These are phyloP conservation scores for Bocquillonia castaneifolia DNA, from an alignment of 441 rosid genomes.

Conservation along the genomic window DNA sequence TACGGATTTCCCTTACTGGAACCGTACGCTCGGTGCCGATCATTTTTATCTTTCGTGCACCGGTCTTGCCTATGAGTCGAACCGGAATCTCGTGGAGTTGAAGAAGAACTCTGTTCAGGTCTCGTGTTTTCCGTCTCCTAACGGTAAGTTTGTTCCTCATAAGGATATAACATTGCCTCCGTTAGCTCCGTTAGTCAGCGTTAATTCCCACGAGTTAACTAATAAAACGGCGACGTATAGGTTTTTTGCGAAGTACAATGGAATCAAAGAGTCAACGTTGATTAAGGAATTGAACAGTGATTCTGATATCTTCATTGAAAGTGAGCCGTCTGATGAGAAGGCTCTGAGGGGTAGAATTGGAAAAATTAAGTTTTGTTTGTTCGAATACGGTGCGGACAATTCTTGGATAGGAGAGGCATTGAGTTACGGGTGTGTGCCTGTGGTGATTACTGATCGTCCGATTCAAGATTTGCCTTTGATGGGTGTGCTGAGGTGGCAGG, in stretches of 20 bases:
- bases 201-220: slow-evolving; percentile 2
- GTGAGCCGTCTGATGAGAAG: slow-evolving; percentile 38
- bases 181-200: background rate
- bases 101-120: slow-evolving; percentile 55
- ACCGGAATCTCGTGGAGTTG: slow-evolving; percentile 48
- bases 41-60: slow-evolving; percentile 46
- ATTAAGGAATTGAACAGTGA: slow-evolving; percentile 25
- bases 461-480: slow-evolving; percentile 50
- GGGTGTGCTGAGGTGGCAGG: slow-evolving; percentile 50
- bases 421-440: slow-evolving; percentile 47
- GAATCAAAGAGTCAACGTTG: slow-evolving; percentile 25
- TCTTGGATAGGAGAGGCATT: slow-evolving; percentile 40
- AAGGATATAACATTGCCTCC: slow-evolving; percentile 53
- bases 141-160: slow-evolving; percentile 44
- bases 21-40: slow-evolving; percentile 61
- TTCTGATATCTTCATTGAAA: slow-evolving; percentile 38
- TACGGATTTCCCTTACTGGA: slow-evolving; percentile 44
- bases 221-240: slow-evolving; percentile 19
- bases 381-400: slow-evolving; percentile 38
- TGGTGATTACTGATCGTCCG: slow-evolving; percentile 50
- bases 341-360: slow-evolving; percentile 25
- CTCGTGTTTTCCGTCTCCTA: slow-evolving; percentile 44
- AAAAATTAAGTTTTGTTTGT: slow-evolving; percentile 41
- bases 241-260: slow-evolving; percentile 30
- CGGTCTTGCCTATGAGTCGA: slow-evolving; percentile 36